Percentiles rank a stretch among this genome's conserved stretches.
phyloP scores from a whole-genome alignment of 2,329 filamentous ascomycete species.

The Pochonia chlamydosporia region DNA sequence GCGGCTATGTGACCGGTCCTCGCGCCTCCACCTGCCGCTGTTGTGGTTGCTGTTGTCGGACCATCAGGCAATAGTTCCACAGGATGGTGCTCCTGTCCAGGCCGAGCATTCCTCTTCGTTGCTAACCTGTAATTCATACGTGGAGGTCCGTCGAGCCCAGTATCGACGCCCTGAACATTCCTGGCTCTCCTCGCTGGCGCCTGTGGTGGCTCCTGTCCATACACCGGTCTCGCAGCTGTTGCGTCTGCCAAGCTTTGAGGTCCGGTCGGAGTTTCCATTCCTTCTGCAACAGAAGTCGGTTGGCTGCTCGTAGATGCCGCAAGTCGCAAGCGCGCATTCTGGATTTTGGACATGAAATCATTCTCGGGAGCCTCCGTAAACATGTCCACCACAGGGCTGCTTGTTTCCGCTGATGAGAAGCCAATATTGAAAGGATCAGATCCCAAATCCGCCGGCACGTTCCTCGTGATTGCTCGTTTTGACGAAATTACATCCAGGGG shows the following conservation, averaged over 20 bases:
- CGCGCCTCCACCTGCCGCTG: conserved; percentile 25
- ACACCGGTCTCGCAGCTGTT: conserved; percentile 15
- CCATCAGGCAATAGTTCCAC: conserved; percentile 38
- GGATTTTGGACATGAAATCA: conserved; percentile 52
- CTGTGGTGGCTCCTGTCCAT: conserved; percentile 41
- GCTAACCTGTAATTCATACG: conserved; percentile 55
- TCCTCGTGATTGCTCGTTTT: conserved; percentile 36
- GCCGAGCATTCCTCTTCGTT: conserved; percentile 34
- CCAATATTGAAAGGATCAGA: conserved; percentile 48
- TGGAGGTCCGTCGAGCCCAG: conserved; percentile 53
- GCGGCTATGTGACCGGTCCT: conserved; percentile 34
- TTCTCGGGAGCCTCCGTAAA: conserved; percentile 39
- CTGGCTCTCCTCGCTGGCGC: conserved; percentile 49
- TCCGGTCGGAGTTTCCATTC: conserved; percentile 54
- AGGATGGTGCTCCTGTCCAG: conserved; percentile 23
- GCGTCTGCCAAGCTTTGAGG: conserved; percentile 17
- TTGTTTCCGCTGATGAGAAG: conserved; percentile 32
- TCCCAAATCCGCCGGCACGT: conserved; percentile 28
- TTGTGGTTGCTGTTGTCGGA: conserved; percentile 27
- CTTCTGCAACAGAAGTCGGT: conserved; percentile 38
- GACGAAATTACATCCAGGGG: conserved; percentile 32
- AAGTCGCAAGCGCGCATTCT: conserved; percentile 43
- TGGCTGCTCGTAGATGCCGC: conserved; percentile 31
- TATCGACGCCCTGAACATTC: conserved; percentile 45
- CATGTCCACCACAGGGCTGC: conserved; percentile 35